phyloP scores from a whole-genome alignment of 345 rosid genomes.

The Adansonia digitata region DNA sequence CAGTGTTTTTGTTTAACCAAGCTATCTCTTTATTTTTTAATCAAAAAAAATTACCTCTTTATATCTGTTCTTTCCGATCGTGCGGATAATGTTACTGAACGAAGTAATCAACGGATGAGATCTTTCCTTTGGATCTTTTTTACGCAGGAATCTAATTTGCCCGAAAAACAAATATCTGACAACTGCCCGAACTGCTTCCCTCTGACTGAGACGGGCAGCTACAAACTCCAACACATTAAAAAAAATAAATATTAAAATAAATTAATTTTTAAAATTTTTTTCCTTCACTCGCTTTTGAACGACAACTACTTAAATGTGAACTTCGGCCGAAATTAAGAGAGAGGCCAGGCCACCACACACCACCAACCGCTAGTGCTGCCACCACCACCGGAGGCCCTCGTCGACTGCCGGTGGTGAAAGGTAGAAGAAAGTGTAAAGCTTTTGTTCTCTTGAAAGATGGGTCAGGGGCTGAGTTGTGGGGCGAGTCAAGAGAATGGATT shows the following conservation, averaged over 20 bases:
- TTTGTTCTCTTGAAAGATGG: conserved; percentile 42
- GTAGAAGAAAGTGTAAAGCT: background rate
- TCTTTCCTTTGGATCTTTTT: background rate
- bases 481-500: conserved; percentile 61
- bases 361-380: conserved; percentile 28
- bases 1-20: no score
- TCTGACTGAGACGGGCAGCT: no score
- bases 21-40: no score
- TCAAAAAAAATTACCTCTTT: no score
- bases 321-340: conserved; percentile 20
- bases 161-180: conserved; percentile 5
- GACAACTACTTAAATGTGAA: conserved; percentile 32
- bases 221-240: conserved; percentile 29
- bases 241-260: background rate
- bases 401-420: conserved; percentile 42
- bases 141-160: background rate
- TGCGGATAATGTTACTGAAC: no score
- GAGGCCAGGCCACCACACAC: background rate
- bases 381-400: conserved; percentile 30
- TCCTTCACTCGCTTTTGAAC: background rate
- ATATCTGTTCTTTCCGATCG: no score
- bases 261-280: background rate
- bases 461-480: conserved; percentile 86
- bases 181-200: no score
- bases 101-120: background rate